These are phyloP conservation scores for Choiromyces venosus DNA, from an alignment of 495 filamentous ascomycete genomes.

Conservation along the genomic window DNA sequence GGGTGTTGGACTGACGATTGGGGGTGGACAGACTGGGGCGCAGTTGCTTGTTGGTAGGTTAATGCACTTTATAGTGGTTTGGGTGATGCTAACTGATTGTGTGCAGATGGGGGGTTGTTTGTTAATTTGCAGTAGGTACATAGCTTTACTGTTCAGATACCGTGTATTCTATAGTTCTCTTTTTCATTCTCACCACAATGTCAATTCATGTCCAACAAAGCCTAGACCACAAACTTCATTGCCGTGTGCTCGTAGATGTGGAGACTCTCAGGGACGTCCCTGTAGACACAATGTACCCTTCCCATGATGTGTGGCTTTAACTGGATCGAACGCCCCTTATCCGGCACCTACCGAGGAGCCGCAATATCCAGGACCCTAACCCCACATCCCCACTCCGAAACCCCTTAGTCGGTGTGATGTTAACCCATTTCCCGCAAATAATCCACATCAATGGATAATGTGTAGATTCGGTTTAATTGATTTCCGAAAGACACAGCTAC, in stretches of 20 bases:
- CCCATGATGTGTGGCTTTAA: no score
- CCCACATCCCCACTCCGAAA: neutral
- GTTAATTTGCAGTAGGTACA: slow-evolving; percentile 56
- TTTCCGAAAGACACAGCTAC: neutral
- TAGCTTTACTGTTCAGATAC: neutral
- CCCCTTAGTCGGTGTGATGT: neutral
- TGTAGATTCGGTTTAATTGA: neutral
- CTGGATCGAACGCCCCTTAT: no score
- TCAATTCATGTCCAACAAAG: neutral
- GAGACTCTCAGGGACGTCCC: neutral
- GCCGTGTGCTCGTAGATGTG: neutral
- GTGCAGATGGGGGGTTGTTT: slow-evolving; percentile 66
- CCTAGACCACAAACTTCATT: neutral
- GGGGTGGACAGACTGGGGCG: slow-evolving; percentile 59
- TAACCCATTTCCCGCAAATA: neutral
- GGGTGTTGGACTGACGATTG: slow-evolving; percentile 7
- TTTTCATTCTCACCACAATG: neutral
- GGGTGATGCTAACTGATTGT: neutral
- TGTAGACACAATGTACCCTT: neutral
- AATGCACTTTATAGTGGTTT: neutral
- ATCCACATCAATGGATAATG: no score
- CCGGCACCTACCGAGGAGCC: neutral
- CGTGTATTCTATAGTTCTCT: neutral
- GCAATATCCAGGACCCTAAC: neutral
- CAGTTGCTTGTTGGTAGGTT: slow-evolving; percentile 61